Conservation (phyloP, 306 rosid genomes). For the Luffa acutangula region DNA sequence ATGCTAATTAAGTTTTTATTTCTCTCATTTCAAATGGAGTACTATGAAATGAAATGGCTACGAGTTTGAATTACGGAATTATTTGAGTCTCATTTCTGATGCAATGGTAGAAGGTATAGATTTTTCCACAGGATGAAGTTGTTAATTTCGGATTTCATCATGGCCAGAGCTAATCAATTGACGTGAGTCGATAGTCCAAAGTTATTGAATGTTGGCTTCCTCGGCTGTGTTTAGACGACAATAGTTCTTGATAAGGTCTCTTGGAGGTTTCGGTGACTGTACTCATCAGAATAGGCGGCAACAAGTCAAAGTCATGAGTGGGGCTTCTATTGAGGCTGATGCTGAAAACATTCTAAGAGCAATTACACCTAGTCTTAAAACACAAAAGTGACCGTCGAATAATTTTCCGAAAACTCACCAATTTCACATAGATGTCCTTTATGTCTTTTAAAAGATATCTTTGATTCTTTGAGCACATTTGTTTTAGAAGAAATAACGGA, state of each 20-base stretch:
- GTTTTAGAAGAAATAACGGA: too few relatives aligned
- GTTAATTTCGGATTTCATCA: background rate
- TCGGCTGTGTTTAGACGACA: conserved; percentile 66
- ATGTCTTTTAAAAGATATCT: too few relatives aligned
- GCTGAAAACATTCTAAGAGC: too few relatives aligned
- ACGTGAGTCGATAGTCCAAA: background rate
- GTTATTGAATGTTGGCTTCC: conserved; percentile 39
- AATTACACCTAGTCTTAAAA: too few relatives aligned
- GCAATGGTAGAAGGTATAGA: too few relatives aligned
- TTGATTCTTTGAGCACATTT: too few relatives aligned
- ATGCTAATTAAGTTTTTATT: background rate
- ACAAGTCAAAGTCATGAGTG: too few relatives aligned
- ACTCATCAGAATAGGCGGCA: conserved; percentile 16
- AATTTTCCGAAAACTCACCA: too few relatives aligned
- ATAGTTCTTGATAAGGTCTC: conserved; percentile 51
- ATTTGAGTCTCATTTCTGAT: too few relatives aligned
- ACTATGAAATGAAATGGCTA: background rate
- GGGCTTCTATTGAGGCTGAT: background rate
- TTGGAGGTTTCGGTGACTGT: conserved; percentile 31
- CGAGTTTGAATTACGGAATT: background rate
- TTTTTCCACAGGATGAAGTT: too few relatives aligned
- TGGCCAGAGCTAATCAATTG: background rate
- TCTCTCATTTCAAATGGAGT: background rate
- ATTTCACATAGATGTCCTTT: too few relatives aligned
- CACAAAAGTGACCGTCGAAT: too few relatives aligned